These are phyloP conservation scores for Trichaptum fuscoviolaceum DNA, from an alignment of 768 basidiomycete genomes.

Conservation along the genomic window DNA sequence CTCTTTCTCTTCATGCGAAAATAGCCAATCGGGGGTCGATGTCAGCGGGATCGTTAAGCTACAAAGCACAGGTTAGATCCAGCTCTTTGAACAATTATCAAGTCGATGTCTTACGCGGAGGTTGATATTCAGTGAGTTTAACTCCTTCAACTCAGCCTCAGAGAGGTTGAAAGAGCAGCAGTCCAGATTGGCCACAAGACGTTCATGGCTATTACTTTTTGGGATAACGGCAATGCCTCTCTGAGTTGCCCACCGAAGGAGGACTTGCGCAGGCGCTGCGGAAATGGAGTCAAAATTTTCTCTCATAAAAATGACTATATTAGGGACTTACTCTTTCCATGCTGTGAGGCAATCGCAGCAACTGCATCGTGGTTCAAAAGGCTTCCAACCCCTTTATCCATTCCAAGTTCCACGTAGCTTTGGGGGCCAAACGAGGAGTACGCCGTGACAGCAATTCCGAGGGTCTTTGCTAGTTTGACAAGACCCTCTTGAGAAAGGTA, in stretches of 20 bases:
- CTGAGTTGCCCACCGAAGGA: constrained; percentile 47
- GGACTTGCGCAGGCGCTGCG: constrained; percentile 36
- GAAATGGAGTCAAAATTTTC: background rate
- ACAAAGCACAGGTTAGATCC: constrained; percentile 10
- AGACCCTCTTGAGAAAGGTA: constrained; percentile 46
- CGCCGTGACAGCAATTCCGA: constrained; percentile 46
- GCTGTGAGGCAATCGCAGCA: constrained; percentile 38
- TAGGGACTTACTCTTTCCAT: constrained; percentile 45
- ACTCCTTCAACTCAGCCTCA: constrained; percentile 49
- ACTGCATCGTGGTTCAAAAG: constrained; percentile 49
- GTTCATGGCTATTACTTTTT: constrained; percentile 36
- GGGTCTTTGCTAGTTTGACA: constrained; percentile 36
- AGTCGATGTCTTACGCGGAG: constrained; percentile 45
- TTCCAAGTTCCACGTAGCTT: constrained; percentile 61
- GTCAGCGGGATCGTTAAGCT: constrained; percentile 69
- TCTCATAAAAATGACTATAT: background rate
- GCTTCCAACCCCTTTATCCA: constrained; percentile 44
- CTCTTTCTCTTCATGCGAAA: constrained; percentile 48
- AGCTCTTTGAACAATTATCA: background rate
- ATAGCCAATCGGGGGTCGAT: constrained; percentile 64
- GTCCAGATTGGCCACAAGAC: constrained; percentile 41
- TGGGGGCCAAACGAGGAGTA: constrained; percentile 54
- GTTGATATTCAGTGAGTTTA: constrained; percentile 57
- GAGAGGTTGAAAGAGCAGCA: constrained; percentile 45
- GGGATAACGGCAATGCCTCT: constrained; percentile 45